Evolutionary conservation across 176 grass and related monocot genomes (phyloP), one percentile per base, ranked within the genome.

Genomic region (Juncus effusus): DNA sequence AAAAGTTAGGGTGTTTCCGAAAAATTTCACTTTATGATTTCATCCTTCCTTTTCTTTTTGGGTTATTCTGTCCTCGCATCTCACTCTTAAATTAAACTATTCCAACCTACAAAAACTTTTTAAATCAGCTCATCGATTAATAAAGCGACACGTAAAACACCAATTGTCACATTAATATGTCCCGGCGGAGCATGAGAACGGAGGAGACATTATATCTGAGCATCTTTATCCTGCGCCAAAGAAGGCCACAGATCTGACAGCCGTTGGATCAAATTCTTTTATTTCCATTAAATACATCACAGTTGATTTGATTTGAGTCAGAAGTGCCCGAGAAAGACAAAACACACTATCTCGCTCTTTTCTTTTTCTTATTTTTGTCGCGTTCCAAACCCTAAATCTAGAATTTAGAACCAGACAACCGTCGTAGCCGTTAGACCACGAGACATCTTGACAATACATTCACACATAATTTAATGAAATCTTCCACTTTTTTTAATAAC

Each of bases 201-300:
- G 61, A 54, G 67, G 41, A 80, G 83, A 81, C 83, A 90, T 37
- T 75, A 70, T 75, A 61, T 56, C 49, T 74, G 63, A 64, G 47
- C 28, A 41, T 60, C 72, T 51, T 64, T 51, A 74, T 78, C 83
- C 40, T 77, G 73, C 72, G 80, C 79, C 83, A 79, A 83, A 39
- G 55, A 15, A 38, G 65, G 50, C 54, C 79, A 80, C 76, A 42
- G 51, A 86, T 86, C 79, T 74, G 49, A 69, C 62, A 59, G 72
- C 79, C 87, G 83, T 90, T 77, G 83, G 79, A 86, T 80, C 72
- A 15, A 52, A 38, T 42, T 74, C 62, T 50, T 61, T 36, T 57
- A 62, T 76, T 71, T 9, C 65, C 55, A 62, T 83, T 82, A 41
- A 72, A 72, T 9, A 60, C 55, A 62, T 83, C 87, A 41, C 76